Evolutionary conservation across 1,284 basidiomycete species (phyloP).

Genomic region (Acaromyces ingoldii): DNA sequence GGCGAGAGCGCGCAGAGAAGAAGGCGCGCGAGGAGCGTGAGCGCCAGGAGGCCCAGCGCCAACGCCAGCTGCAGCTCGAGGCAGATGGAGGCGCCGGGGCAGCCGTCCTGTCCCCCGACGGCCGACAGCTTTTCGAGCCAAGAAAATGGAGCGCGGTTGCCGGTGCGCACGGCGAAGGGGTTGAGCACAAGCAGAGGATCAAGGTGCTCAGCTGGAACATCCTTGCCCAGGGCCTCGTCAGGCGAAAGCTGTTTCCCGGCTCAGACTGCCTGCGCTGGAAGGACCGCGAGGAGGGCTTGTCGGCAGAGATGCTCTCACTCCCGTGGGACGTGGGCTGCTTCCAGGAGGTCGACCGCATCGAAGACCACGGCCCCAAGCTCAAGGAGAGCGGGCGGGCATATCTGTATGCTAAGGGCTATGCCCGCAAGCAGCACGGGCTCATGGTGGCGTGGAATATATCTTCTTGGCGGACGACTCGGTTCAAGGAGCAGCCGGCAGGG

Average conservation of each 20-base stretch:
- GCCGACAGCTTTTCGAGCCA: constrained; percentile 5
- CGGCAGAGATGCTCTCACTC: constrained; percentile 21
- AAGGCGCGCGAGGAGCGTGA: constrained; percentile 10
- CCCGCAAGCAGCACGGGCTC: constrained; percentile 46
- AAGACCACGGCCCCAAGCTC: constrained; percentile 39
- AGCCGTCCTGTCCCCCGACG: neutral
- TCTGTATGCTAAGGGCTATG: constrained; percentile 44
- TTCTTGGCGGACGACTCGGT: neutral
- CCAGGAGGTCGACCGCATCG: constrained; percentile 52
- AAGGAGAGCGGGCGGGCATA: constrained; percentile 31
- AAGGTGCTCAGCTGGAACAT: constrained; percentile 40
- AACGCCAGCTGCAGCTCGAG: too few relatives aligned
- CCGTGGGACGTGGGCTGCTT: constrained; percentile 52
- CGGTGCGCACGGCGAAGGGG: neutral
- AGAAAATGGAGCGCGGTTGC: constrained; percentile 6
- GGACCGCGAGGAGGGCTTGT: constrained; percentile 38
- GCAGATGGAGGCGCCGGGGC: neutral
- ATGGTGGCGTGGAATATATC: constrained; percentile 47
- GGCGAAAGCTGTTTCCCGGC: constrained; percentile 53
- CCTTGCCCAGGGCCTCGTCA: constrained; percentile 52
- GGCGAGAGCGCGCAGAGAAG: constrained; percentile 11
- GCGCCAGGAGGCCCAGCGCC: too few relatives aligned
- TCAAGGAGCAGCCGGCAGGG: neutral
- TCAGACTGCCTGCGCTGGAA: constrained; percentile 53
- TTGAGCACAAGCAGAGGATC: neutral